Conservation (phyloP, 257 asterid species). For the Rauvolfia tetraphylla region DNA sequence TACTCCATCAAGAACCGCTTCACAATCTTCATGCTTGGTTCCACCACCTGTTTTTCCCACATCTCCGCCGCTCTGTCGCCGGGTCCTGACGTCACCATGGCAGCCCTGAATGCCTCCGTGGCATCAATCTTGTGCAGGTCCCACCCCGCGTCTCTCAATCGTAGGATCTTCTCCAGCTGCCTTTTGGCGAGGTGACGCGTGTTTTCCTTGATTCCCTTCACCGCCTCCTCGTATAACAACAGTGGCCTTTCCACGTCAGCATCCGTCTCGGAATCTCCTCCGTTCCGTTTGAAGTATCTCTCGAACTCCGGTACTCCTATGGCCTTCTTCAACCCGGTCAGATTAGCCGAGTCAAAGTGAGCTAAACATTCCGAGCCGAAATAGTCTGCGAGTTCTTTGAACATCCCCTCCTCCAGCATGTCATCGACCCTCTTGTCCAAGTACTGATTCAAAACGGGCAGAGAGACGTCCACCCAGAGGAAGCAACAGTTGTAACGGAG, state of each 20-base stretch:
- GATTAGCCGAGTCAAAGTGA: conserved; percentile 26
- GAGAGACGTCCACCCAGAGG: conserved; percentile 61
- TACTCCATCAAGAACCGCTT: conserved; percentile 74
- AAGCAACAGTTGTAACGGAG: conserved; percentile 69
- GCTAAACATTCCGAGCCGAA: conserved; percentile 23
- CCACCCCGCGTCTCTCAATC: conserved; percentile 80
- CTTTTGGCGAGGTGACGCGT: conserved; percentile 63
- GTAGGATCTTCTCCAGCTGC: conserved; percentile 64
- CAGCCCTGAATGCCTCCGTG: conserved; percentile 58
- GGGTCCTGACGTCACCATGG: conserved; percentile 27
- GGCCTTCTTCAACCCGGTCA: conserved; percentile 61
- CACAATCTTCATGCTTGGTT: conserved; percentile 86
- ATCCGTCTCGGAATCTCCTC: neutral
- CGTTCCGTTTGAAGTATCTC: conserved; percentile 25
- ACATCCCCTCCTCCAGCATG: conserved; percentile 81
- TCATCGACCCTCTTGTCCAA: conserved; percentile 67
- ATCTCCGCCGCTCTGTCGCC: conserved; percentile 35
- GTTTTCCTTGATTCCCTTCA: conserved; percentile 66
- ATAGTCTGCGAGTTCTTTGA: conserved; percentile 51
- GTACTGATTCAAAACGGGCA: conserved; percentile 50
- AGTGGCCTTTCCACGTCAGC: conserved; percentile 20
- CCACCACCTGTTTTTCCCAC: conserved; percentile 69
- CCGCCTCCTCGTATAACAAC: conserved; percentile 52
- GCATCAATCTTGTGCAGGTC: conserved; percentile 67
- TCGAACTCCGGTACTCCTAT: conserved; percentile 87